Evolutionary conservation across 768 basidiomycete genomes (phyloP), one percentile per base, ranked within the genome.

Genomic region (Lyophyllum semitale): DNA sequence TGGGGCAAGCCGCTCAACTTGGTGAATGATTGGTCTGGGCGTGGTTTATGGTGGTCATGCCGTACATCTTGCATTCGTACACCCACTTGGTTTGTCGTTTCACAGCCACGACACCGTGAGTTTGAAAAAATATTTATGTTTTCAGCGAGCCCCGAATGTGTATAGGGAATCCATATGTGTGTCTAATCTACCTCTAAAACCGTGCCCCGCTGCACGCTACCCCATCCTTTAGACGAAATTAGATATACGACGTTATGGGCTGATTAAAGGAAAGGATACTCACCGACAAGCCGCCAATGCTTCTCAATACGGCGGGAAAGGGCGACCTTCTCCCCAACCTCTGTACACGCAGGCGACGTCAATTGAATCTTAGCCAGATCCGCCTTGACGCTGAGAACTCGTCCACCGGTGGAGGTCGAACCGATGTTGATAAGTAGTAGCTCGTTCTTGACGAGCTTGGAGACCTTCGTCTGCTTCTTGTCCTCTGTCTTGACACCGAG

Each of bases 401-500:
- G 89, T 29, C 97, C 96, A 57, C 97, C 97, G 2, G 95, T 96
- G 3, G 95, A 97, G 1, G 95, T 98, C 20, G 94, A 96, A 18
- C 96, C 95, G 54, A 99, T 98, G 77, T 98, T 98, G 79, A 99
- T 95, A 58, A 98, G 83, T 2, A 98, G 74, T 2, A 95, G 81
- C 73, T 97, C 95, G 72, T 89, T 89, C 75, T 96, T 96, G 55
- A 85, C 81, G 42, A 97, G 82, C 71, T 97, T 97, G 50, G 91
- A 80, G 22, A 93, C 92, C 73, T 95, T 99, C 20, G 97, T 97
- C 70, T 95, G 93, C 71, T 98, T 99, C 79, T 95, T 97, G 77
- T 98, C 97, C 72, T 98, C 96, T 22, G 95, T 94, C 73, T 95
- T 95, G 59, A 99, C 97, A 69, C 97, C 96, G n/a, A 98, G 84